Conservation (phyloP, 805 yeast genomes). For the Spencermartinsiella europaea region DNA sequence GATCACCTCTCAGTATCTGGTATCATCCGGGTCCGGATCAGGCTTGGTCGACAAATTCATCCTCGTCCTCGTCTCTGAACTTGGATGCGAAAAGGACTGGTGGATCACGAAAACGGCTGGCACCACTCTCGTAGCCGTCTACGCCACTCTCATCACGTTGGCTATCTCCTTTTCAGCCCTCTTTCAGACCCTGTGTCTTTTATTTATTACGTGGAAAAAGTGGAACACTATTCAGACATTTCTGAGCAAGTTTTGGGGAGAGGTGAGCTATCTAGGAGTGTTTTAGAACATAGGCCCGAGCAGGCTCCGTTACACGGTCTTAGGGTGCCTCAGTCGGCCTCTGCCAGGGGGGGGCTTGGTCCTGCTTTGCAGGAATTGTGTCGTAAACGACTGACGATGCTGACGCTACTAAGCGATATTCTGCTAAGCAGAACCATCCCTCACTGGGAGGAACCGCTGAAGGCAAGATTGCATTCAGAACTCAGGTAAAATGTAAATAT, state of each 20-base stretch:
- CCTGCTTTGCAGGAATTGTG: too few species aligned
- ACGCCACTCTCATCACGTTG: slow-evolving; percentile 8
- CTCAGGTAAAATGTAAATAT: too few species aligned
- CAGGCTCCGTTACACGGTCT: too few species aligned
- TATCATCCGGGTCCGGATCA: background rate
- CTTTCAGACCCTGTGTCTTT: slow-evolving; percentile 20
- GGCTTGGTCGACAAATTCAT: slow-evolving; percentile 1
- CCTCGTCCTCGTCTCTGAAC: slow-evolving; percentile 6
- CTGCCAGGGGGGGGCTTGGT: too few species aligned
- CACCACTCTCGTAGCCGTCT: slow-evolving; percentile 2
- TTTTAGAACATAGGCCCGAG: background rate
- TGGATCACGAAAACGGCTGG: slow-evolving; percentile 11
- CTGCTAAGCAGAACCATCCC: too few species aligned
- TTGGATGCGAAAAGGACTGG: slow-evolving; percentile 13
- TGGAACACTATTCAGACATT: slow-evolving; percentile 17
- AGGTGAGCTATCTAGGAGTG: background rate
- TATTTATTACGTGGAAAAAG: slow-evolving; percentile 18
- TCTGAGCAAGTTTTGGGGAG: slow-evolving; percentile 10
- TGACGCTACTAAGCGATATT: too few species aligned
- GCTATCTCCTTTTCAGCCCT: slow-evolving; percentile 18
- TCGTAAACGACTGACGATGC: too few species aligned
- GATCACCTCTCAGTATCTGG: background rate
- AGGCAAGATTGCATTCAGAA: too few species aligned
- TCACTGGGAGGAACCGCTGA: too few species aligned
- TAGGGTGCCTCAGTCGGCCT: too few species aligned